phyloP scores from a whole-genome alignment of 257 asterid species.

The Solanum etuberosum region DNA sequence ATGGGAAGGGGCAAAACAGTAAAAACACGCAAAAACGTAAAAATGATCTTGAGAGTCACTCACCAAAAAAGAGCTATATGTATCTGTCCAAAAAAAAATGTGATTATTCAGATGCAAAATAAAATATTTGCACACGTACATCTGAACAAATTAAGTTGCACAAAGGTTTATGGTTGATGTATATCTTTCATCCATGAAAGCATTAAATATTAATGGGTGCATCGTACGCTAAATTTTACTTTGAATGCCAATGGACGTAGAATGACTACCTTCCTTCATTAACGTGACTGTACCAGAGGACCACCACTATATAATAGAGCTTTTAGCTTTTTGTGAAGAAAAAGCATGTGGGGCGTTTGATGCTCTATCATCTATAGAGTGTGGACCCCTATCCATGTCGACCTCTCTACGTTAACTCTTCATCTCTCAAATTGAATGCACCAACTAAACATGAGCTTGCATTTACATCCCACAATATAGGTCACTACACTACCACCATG shows the following conservation, averaged over 20 bases:
- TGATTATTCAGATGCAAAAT: background rate
- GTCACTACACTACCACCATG: background rate
- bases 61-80: background rate
- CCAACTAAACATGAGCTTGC: background rate
- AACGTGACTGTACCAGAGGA: background rate
- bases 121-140: background rate
- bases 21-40: background rate
- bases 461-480: background rate
- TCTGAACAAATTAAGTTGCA: background rate
- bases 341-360: background rate
- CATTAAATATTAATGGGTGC: background rate
- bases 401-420: background rate
- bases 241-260: background rate
- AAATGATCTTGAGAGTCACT: background rate
- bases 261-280: background rate
- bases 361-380: background rate
- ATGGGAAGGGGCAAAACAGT: background rate
- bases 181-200: background rate
- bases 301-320: background rate
- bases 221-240: background rate
- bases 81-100: background rate
- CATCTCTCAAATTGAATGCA: background rate
- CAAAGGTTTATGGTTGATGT: background rate
- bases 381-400: background rate
- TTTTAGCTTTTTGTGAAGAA: background rate